Percentiles rank a stretch among this genome's conserved stretches.
Evolutionary conservation across 345 rosid genomes (phyloP).

Genomic region (Microthlaspi erraticum): DNA sequence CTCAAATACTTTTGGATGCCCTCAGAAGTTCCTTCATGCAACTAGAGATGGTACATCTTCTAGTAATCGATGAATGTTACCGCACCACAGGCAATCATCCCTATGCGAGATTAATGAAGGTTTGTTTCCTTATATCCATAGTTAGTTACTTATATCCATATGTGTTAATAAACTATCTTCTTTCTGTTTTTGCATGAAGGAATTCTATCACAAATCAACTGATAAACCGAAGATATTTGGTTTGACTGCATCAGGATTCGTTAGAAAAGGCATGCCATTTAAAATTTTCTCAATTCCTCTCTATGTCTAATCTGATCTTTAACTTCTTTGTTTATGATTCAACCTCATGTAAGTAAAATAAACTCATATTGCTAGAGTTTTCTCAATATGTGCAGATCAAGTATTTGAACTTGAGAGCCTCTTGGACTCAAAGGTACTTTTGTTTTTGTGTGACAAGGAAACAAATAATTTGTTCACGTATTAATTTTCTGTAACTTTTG

Average conservation of each 20-base stretch:
- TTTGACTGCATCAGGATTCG: conserved; percentile 70
- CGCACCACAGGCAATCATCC: conserved; percentile 84
- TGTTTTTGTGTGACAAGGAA: conserved; percentile 13
- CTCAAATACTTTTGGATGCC: conserved; percentile 81
- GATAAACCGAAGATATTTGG: conserved; percentile 86
- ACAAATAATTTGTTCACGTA: not conserved
- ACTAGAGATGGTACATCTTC: conserved; percentile 61
- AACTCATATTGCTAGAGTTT: no score
- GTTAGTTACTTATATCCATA: not conserved
- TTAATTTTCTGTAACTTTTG: conserved; percentile 13
- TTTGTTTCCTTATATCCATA: conserved; percentile 30
- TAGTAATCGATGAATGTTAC: conserved; percentile 89
- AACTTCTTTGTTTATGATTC: conserved; percentile 26
- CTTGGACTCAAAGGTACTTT: conserved; percentile 72
- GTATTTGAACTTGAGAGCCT: conserved; percentile 75
- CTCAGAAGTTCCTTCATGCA: conserved; percentile 70
- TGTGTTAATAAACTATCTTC: conserved; percentile 13
- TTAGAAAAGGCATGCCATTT: conserved; percentile 64
- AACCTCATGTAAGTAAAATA: conserved; percentile 9
- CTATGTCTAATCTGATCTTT: conserved; percentile 22
- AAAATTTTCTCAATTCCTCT: not conserved
- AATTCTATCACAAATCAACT: conserved; percentile 64
- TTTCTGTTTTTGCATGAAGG: conserved; percentile 54
- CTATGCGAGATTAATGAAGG: conserved; percentile 83
- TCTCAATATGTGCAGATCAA: conserved; percentile 59